Evolutionary conservation across 2,329 filamentous ascomycete species (phyloP).

Genomic region (Claviceps sp.): DNA sequence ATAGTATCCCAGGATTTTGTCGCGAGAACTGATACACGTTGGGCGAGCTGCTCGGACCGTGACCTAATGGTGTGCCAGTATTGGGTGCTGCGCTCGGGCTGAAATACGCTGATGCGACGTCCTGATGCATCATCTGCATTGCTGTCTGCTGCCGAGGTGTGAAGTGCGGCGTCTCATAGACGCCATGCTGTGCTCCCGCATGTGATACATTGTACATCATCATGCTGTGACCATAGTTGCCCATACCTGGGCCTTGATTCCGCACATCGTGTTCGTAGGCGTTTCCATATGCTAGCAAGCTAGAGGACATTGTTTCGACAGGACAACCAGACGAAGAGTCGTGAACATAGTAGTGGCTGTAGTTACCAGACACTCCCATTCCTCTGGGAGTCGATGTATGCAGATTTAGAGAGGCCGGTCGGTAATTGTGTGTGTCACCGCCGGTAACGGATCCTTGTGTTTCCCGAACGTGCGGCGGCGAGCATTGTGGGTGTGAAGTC

Average conservation of each 20-base stretch:
- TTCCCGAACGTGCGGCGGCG: slow-evolving; percentile 34
- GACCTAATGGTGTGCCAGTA: slow-evolving; percentile 40
- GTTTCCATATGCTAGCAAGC: slow-evolving; percentile 43
- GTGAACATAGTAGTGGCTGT: slow-evolving; percentile 42
- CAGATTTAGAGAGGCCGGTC: slow-evolving; percentile 35
- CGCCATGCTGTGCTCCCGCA: slow-evolving; percentile 43
- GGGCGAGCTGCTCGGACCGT: slow-evolving; percentile 34
- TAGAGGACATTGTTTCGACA: slow-evolving; percentile 42
- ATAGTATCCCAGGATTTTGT: slow-evolving; percentile 41
- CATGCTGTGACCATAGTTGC: slow-evolving; percentile 46
- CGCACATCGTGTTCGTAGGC: slow-evolving; percentile 53
- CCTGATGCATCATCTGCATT: slow-evolving; percentile 51
- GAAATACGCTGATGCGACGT: slow-evolving; percentile 59
- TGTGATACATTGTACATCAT: slow-evolving; percentile 73
- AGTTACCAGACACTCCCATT: slow-evolving; percentile 44
- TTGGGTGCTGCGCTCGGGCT: slow-evolving; percentile 27
- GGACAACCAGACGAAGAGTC: slow-evolving; percentile 39
- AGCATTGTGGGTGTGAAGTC: slow-evolving; percentile 40
- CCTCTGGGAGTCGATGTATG: slow-evolving; percentile 34
- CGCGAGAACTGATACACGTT: slow-evolving; percentile 55
- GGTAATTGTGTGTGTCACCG: slow-evolving; percentile 28
- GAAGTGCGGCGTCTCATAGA: slow-evolving; percentile 70
- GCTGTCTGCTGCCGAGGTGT: slow-evolving; percentile 61
- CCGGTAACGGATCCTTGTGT: slow-evolving; percentile 26
- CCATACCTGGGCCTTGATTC: slow-evolving; percentile 40